Evolutionary conservation across 768 basidiomycete genomes (phyloP).

Genomic region (Heimioporus sp.): DNA sequence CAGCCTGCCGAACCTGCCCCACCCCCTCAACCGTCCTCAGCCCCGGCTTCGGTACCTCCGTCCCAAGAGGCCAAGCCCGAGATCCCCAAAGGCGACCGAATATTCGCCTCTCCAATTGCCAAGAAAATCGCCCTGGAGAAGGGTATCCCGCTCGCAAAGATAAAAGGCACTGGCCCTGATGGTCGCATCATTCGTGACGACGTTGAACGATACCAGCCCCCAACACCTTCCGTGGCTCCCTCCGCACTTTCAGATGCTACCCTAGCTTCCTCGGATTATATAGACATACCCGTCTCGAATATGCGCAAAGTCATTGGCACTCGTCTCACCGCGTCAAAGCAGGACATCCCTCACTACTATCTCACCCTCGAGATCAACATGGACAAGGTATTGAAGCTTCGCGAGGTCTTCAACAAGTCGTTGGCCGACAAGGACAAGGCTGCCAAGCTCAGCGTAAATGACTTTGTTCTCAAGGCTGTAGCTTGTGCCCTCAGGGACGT

Average conservation of each 20-base stretch:
- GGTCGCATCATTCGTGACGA: constrained; percentile 95
- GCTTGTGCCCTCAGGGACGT: constrained; percentile 90
- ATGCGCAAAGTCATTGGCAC: constrained; percentile 94
- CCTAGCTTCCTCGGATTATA: constrained; percentile 68
- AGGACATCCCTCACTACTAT: constrained; percentile 96
- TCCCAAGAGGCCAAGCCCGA: constrained; percentile 50
- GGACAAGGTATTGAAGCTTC: constrained; percentile 92
- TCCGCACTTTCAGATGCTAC: constrained; percentile 44
- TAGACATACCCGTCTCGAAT: constrained; percentile 86
- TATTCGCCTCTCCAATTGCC: constrained; percentile 94
- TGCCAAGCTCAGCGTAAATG: constrained; percentile 95
- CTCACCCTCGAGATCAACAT: constrained; percentile 93
- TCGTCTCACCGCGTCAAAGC: constrained; percentile 90
- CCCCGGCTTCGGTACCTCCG: constrained; percentile 33
- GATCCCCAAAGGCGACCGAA: constrained; percentile 67
- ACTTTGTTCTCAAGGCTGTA: constrained; percentile 96
- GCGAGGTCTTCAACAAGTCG: constrained; percentile 93
- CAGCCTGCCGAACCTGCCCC: constrained; percentile 44
- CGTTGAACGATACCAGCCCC: constrained; percentile 83
- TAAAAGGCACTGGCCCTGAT: constrained; percentile 92
- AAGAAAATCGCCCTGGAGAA: constrained; percentile 96
- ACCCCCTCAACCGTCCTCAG: constrained; percentile 31
- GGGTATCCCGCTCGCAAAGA: constrained; percentile 83
- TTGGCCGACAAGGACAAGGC: constrained; percentile 83
- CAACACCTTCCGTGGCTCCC: constrained; percentile 42